Percentiles rank a stretch among this genome's conserved stretches.
phyloP scores from a whole-genome alignment of 1,139 yeast genomes.

The Lodderomyces margitis region DNA sequence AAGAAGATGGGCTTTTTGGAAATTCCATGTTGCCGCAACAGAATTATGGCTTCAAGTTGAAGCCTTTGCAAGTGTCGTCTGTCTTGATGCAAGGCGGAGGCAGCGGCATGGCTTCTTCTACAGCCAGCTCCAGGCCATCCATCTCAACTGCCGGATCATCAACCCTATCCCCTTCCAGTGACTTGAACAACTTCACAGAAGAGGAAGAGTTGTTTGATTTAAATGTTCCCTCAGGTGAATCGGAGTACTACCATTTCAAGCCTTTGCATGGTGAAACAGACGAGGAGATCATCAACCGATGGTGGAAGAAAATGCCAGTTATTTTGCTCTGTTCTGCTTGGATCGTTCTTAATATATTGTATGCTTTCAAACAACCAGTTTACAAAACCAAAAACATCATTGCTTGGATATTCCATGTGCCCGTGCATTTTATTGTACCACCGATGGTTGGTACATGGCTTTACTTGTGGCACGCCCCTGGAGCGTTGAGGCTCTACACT shows the following conservation, averaged over 20 bases:
- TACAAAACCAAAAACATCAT: conserved; percentile 42
- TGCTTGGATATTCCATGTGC: conserved; percentile 61
- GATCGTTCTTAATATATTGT: conserved; percentile 40
- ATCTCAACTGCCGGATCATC: conserved; percentile 8
- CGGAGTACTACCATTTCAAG: background rate
- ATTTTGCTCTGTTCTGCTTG: conserved; percentile 33
- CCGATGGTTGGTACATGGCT: conserved; percentile 60
- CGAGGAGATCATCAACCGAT: background rate
- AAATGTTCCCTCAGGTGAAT: background rate
- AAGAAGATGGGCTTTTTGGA: background rate
- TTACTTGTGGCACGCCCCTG: conserved; percentile 63
- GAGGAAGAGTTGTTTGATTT: conserved; percentile 8
- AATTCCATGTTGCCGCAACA: conserved; percentile 1
- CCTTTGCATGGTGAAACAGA: background rate
- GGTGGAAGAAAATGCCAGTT: conserved; percentile 21
- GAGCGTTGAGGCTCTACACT: conserved; percentile 51
- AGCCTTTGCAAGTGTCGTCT: conserved; percentile 10
- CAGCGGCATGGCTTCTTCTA: background rate
- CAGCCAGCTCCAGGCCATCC: conserved; percentile 4
- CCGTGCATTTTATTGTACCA: conserved; percentile 58
- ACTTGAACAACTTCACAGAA: conserved; percentile 6
- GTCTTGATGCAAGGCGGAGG: conserved; percentile 1
- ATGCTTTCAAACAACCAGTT: conserved; percentile 33
- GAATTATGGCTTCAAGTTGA: conserved; percentile 5
- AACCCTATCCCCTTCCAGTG: conserved; percentile 9